These are phyloP conservation scores for Salvia splendens DNA, from an alignment of 257 asterid genomes.

Conservation along the genomic window DNA sequence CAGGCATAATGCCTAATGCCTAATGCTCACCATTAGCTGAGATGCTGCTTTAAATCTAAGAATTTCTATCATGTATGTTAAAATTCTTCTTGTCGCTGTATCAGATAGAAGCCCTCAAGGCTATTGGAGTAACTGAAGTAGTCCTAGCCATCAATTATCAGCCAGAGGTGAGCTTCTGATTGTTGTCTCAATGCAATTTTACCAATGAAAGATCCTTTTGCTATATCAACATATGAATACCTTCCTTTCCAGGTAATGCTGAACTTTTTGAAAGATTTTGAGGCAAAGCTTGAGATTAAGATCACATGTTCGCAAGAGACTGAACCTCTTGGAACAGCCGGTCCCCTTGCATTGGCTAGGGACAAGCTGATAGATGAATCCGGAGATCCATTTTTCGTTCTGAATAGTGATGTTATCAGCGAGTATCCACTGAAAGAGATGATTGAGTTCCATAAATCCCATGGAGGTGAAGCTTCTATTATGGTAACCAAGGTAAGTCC, in stretches of 20 bases:
- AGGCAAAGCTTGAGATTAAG: constrained; percentile 84
- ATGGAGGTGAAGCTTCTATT: constrained; percentile 95
- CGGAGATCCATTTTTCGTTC: constrained; percentile 93
- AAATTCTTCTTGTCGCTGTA: constrained; percentile 24
- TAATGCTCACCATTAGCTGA: neutral
- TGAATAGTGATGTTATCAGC: constrained; percentile 93
- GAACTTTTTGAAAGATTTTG: constrained; percentile 90
- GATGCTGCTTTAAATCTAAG: constrained; percentile 5
- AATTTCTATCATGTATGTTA: constrained; percentile 29
- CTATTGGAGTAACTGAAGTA: constrained; percentile 92
- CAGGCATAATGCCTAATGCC: neutral
- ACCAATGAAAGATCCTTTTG: constrained; percentile 1
- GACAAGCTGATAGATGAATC: constrained; percentile 79
- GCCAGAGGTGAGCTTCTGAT: constrained; percentile 67
- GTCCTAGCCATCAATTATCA: constrained; percentile 94
- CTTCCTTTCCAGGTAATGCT: constrained; percentile 68
- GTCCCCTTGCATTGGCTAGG: constrained; percentile 98
- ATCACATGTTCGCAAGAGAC: constrained; percentile 96
- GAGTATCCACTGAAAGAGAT: constrained; percentile 86
- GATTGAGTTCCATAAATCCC: constrained; percentile 90
- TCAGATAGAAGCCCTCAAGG: constrained; percentile 92
- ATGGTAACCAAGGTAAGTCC: constrained; percentile 78
- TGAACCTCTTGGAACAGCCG: constrained; percentile 98
- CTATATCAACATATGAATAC: constrained; percentile 19
- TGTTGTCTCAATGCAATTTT: constrained; percentile 13